Evolutionary conservation across 2,329 filamentous ascomycete species (phyloP).

Genomic region (Botrytis galanthina): DNA sequence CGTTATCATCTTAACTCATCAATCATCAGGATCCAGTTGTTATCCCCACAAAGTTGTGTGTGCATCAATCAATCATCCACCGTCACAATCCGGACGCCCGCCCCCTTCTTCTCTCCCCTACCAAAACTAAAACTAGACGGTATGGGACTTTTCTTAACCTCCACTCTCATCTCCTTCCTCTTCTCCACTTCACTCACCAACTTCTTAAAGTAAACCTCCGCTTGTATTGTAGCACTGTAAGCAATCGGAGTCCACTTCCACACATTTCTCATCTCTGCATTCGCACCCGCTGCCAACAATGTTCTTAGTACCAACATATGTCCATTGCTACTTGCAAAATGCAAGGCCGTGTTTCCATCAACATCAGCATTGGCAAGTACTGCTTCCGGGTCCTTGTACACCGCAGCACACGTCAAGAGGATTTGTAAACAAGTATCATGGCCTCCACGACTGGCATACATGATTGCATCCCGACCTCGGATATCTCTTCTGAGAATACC

Average conservation of each 20-base stretch:
- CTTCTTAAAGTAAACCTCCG: constrained; percentile 79
- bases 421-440: constrained; percentile 66
- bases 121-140: constrained; percentile 1
- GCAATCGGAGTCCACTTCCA: constrained; percentile 82
- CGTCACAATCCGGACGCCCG: constrained; percentile 22
- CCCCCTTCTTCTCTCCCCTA: constrained; percentile 31
- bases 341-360: constrained; percentile 81
- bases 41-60: not conserved
- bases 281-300: constrained; percentile 74
- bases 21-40: constrained; percentile 6
- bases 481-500: constrained; percentile 56
- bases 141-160: constrained; percentile 22
- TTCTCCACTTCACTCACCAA: constrained; percentile 71
- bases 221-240: constrained; percentile 78
- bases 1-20: constrained; percentile 13
- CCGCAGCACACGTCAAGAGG: constrained; percentile 58
- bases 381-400: constrained; percentile 21
- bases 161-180: constrained; percentile 44
- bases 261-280: constrained; percentile 67
- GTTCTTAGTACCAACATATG: constrained; percentile 75
- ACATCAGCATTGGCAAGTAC: constrained; percentile 56
- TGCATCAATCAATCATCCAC: constrained; percentile 18
- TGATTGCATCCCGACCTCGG: constrained; percentile 68
- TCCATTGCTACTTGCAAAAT: constrained; percentile 81
- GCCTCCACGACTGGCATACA: constrained; percentile 59